phyloP scores from a whole-genome alignment of 768 basidiomycete species.

The Lactifluus pinguis region DNA sequence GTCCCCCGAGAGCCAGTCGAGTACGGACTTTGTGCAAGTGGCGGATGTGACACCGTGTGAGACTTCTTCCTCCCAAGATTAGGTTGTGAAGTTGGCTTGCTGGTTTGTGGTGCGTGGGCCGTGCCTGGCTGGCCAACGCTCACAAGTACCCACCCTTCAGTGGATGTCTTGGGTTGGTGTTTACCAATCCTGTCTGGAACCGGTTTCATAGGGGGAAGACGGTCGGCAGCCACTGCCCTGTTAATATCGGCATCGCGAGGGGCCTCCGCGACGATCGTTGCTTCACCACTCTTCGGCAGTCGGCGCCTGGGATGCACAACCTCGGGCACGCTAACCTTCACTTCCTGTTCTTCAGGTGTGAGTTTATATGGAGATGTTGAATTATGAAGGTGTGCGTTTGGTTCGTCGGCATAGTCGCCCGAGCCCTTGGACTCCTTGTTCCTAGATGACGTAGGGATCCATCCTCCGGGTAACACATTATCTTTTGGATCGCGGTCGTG shows the following conservation, averaged over 20 bases:
- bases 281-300: conserved; percentile 51
- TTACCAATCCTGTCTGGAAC: not conserved
- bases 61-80: conserved; percentile 7
- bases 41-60: not conserved
- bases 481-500: conserved; percentile 2
- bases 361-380: not conserved
- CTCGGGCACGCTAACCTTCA: conserved; percentile 46
- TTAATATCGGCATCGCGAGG: conserved; percentile 16
- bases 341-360: conserved; percentile 21
- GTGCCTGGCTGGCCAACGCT: conserved; percentile 37
- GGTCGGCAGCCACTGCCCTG: not conserved
- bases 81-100: not conserved
- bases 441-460: conserved; percentile 20
- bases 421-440: not conserved
- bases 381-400: not conserved
- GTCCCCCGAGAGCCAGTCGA: conserved; percentile 2
- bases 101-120: conserved; percentile 19
- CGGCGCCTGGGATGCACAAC: conserved; percentile 35
- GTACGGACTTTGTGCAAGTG: not conserved
- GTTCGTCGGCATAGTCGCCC: not conserved
- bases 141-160: conserved; percentile 56
- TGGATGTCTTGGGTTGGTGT: conserved; percentile 27
- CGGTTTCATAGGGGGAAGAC: not conserved
- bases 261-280: conserved; percentile 47
- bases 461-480: conserved; percentile 16